Evolutionary conservation across 2,329 filamentous ascomycete species (phyloP).

Genomic region (Rutstroemia sp.): DNA sequence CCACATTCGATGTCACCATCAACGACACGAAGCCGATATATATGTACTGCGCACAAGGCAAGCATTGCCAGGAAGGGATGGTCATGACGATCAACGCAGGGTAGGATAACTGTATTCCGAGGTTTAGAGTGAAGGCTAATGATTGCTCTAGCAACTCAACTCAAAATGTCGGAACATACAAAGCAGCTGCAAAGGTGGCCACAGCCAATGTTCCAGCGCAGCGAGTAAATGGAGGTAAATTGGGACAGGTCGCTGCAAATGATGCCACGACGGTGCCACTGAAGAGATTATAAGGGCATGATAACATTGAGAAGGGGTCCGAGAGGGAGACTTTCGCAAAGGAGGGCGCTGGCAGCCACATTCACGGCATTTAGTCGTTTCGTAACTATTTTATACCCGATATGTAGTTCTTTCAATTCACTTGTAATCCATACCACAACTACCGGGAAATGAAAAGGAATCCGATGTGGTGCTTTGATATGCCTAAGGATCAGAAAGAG

Average conservation of each 20-base stretch:
- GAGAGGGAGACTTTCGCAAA: no score
- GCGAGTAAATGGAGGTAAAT: background rate
- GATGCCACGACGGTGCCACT: background rate
- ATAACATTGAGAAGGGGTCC: no score
- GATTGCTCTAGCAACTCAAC: background rate
- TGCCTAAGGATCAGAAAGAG: no score
- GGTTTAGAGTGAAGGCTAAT: background rate
- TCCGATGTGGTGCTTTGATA: no score
- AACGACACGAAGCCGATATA: conserved; percentile 65
- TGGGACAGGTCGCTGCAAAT: background rate
- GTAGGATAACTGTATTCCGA: background rate
- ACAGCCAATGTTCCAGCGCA: background rate
- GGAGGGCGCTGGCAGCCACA: no score
- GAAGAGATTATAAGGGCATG: background rate
- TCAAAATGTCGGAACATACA: conserved; percentile 1
- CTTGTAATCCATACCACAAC: no score
- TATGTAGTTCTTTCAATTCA: no score
- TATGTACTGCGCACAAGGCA: conserved; percentile 69
- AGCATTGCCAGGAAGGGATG: conserved; percentile 57
- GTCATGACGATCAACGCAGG: conserved; percentile 35
- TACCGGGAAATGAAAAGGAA: no score
- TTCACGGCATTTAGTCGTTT: no score
- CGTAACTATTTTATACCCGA: no score
- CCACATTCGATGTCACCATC: conserved; percentile 58
- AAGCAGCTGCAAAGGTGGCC: background rate